phyloP scores from a whole-genome alignment of 768 basidiomycete species.

The Russula sp. region DNA sequence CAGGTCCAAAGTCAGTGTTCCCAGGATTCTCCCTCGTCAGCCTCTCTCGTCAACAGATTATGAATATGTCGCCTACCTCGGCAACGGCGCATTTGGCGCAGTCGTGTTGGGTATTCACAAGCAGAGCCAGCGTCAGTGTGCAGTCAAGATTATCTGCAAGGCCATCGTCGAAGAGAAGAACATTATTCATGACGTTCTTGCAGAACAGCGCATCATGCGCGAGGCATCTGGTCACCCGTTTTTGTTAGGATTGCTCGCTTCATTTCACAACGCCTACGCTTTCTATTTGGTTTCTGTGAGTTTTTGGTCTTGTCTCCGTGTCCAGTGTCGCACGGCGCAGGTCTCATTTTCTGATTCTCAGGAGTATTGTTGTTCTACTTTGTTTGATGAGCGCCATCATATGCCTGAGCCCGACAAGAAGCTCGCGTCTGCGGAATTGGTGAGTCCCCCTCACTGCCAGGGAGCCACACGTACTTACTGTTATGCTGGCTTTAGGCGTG shows the following conservation, averaged over 20 bases:
- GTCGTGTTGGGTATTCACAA: slow-evolving; percentile 25
- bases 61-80: slow-evolving; percentile 10
- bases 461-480: background rate
- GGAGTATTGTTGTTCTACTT: slow-evolving; percentile 25
- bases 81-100: slow-evolving; percentile 16
- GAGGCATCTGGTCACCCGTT: slow-evolving; percentile 18
- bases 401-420: slow-evolving; percentile 18
- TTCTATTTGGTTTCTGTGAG: slow-evolving; percentile 28
- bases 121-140: slow-evolving; percentile 14
- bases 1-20: background rate
- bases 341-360: slow-evolving; percentile 4
- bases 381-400: slow-evolving; percentile 7
- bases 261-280: slow-evolving; percentile 25
- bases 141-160: slow-evolving; percentile 27
- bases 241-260: slow-evolving; percentile 26
- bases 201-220: slow-evolving; percentile 9
- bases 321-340: background rate
- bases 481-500: slow-evolving; percentile 15
- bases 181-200: slow-evolving; percentile 5
- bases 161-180: background rate
- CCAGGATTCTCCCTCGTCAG: background rate
- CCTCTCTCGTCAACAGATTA: slow-evolving; percentile 12
- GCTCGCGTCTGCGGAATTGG: slow-evolving; percentile 36
- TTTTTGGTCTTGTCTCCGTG: background rate
- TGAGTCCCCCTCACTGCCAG: slow-evolving; percentile 19